Percentiles rank a stretch among this genome's conserved stretches.
These are phyloP conservation scores for Begonia peltatifolia DNA, from an alignment of 306 rosid species.

Conservation along the genomic window DNA sequence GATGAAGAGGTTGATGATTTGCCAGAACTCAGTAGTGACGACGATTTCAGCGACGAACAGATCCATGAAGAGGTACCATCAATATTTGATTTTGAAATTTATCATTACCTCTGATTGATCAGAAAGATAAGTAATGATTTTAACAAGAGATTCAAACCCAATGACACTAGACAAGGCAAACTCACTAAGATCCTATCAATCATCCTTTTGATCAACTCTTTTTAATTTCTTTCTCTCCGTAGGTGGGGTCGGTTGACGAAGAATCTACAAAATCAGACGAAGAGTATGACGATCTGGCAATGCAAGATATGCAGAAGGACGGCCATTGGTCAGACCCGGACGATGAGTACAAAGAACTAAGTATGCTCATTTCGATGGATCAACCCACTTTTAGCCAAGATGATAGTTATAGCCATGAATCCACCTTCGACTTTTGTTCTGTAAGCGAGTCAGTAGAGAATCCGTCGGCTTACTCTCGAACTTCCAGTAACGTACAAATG, in stretches of 20 bases:
- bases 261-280: slow-evolving; percentile 94
- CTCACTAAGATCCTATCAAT: background rate
- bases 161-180: background rate
- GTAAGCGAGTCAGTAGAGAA: background rate
- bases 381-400: background rate
- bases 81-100: background rate
- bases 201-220: background rate
- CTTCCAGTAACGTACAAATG: slow-evolving; percentile 6
- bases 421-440: too few relatives aligned
- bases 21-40: slow-evolving; percentile 63
- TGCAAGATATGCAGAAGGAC: slow-evolving; percentile 41
- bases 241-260: slow-evolving; percentile 93
- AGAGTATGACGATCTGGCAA: slow-evolving; percentile 90
- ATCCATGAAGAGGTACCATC: slow-evolving; percentile 59
- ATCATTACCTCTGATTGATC: too few relatives aligned
- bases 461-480: slow-evolving; percentile 1
- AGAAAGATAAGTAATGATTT: background rate
- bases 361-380: slow-evolving; percentile 1
- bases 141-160: background rate
- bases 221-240: background rate
- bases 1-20: slow-evolving; percentile 89
- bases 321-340: slow-evolving; percentile 54
- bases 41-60: slow-evolving; percentile 60
- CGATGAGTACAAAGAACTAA: slow-evolving; percentile 23
- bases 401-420: slow-evolving; percentile 3